phyloP scores from a whole-genome alignment of 345 rosid genomes.

The Toxicodendron radicans region DNA sequence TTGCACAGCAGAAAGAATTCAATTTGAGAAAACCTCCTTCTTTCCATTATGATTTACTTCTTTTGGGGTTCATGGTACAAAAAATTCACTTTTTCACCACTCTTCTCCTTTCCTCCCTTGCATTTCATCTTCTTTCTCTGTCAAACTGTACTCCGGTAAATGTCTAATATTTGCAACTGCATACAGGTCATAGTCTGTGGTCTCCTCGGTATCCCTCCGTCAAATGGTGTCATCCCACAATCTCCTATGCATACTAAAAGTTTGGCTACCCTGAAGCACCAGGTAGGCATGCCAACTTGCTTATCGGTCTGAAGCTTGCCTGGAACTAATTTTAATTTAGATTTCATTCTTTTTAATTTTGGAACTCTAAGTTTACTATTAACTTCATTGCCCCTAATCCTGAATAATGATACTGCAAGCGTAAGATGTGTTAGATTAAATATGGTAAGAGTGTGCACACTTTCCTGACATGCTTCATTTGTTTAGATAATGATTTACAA shows the following conservation, averaged over 20 bases:
- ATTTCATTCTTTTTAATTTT: neutral
- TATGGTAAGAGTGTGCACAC: neutral
- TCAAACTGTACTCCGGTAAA: conserved; percentile 7
- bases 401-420: neutral
- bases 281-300: conserved; percentile 36
- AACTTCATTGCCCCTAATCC: neutral
- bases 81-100: conserved; percentile 10
- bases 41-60: conserved; percentile 87
- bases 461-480: conserved; percentile 1
- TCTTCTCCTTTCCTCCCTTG: neutral
- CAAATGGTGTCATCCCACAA: conserved; percentile 84
- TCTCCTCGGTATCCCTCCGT: conserved; percentile 75
- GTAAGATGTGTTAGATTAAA: neutral
- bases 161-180: conserved; percentile 12
- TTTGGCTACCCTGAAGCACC: conserved; percentile 78
- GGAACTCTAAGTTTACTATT: neutral
- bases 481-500: neutral
- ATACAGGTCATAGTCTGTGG: conserved; percentile 71
- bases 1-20: conserved; percentile 90
- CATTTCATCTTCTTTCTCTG: conserved; percentile 6
- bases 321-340: conserved; percentile 6
- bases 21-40: conserved; percentile 86
- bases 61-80: conserved; percentile 80
- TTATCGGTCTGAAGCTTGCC: neutral
- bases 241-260: conserved; percentile 90